Percentiles rank a stretch among this genome's conserved stretches.
Conservation (phyloP, 768 basidiomycete species). For the Dentipellis sp. region DNA sequence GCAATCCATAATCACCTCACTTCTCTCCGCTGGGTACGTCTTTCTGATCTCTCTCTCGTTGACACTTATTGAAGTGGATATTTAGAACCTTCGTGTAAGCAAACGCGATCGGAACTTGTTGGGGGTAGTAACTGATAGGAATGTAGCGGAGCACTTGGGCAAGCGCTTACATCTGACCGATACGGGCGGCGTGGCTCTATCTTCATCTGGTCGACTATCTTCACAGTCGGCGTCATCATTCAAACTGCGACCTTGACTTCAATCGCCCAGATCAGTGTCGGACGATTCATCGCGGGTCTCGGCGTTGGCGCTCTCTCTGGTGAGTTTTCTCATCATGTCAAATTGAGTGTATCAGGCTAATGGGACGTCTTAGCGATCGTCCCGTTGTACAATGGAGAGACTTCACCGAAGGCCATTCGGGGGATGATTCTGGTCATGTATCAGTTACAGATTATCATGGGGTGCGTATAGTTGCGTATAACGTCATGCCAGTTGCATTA, state of each 20-base stretch:
- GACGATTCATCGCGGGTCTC: slow-evolving; percentile 68
- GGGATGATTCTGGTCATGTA: slow-evolving; percentile 67
- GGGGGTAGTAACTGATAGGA: background rate
- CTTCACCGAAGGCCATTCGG: slow-evolving; percentile 64
- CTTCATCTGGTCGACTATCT: slow-evolving; percentile 66
- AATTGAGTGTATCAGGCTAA: background rate
- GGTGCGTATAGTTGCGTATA: slow-evolving; percentile 28
- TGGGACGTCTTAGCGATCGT: slow-evolving; percentile 15
- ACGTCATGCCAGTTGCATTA: background rate
- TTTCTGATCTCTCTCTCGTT: background rate
- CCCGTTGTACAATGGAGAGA: slow-evolving; percentile 66
- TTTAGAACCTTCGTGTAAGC: slow-evolving; percentile 15
- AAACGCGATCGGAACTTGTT: background rate
- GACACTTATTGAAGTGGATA: background rate
- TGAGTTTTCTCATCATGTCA: slow-evolving; percentile 16
- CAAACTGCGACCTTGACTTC: slow-evolving; percentile 58
- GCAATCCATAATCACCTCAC: slow-evolving; percentile 71
- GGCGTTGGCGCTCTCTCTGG: slow-evolving; percentile 71
- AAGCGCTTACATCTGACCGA: slow-evolving; percentile 68
- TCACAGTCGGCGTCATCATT: slow-evolving; percentile 59
- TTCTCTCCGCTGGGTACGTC: slow-evolving; percentile 63
- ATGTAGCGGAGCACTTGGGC: slow-evolving; percentile 43
- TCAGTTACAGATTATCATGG: slow-evolving; percentile 68
- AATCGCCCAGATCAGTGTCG: slow-evolving; percentile 58
- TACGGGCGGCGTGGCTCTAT: slow-evolving; percentile 68